phyloP scores from a whole-genome alignment of 176 grass and related monocot species.

The Luzula sylvatica region DNA sequence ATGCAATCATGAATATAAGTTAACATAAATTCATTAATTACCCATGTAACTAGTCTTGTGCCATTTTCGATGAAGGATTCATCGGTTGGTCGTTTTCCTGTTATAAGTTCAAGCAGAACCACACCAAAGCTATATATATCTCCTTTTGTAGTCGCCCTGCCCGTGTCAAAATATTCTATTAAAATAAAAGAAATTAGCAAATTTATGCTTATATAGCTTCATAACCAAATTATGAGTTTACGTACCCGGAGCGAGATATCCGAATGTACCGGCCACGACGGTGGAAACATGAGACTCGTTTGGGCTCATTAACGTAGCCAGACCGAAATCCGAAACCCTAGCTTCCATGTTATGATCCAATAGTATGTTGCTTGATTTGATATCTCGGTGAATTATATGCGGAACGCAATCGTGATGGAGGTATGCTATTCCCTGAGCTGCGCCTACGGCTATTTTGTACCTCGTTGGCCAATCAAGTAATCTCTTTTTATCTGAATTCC shows the following conservation, averaged over 20 bases:
- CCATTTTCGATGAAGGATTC: slow-evolving; percentile 75
- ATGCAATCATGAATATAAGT: no score
- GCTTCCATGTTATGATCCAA: slow-evolving; percentile 68
- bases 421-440: slow-evolving; percentile 51
- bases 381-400: slow-evolving; percentile 68
- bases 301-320: slow-evolving; percentile 55
- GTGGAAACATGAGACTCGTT: slow-evolving; percentile 65
- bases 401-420: slow-evolving; percentile 79
- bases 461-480: slow-evolving; percentile 39
- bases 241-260: slow-evolving; percentile 69
- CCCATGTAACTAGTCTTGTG: slow-evolving; percentile 63
- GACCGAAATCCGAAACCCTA: slow-evolving; percentile 67
- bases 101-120: slow-evolving; percentile 70
- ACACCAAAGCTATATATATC: slow-evolving; percentile 90
- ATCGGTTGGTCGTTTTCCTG: slow-evolving; percentile 66
- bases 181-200: neutral
- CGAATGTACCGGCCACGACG: slow-evolving; percentile 58
- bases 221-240: no score
- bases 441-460: slow-evolving; percentile 41
- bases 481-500: slow-evolving; percentile 21
- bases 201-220: no score
- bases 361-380: slow-evolving; percentile 88
- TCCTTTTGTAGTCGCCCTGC: slow-evolving; percentile 67
- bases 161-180: slow-evolving; percentile 77
- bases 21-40: slow-evolving; percentile 14